Conservation (phyloP, 1,139 yeast genomes). For the Candida pseudocylindracea region DNA sequence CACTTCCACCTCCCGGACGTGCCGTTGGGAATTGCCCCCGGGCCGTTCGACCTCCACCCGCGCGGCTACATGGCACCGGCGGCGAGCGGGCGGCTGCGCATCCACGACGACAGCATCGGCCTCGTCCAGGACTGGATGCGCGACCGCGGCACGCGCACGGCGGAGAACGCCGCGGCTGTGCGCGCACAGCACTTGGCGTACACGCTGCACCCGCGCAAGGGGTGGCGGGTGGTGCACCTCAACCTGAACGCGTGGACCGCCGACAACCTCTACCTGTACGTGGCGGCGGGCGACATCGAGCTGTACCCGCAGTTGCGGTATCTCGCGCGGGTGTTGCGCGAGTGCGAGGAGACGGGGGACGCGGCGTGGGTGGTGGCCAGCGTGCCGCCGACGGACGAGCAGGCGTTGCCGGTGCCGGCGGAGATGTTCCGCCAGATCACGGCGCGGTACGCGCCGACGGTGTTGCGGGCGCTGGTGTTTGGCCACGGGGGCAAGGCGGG, state of each 20-base stretch:
- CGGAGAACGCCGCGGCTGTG: constrained; percentile 8
- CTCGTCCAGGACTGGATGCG: too few species aligned
- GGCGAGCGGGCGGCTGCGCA: constrained; percentile 25
- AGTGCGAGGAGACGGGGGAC: constrained; percentile 30
- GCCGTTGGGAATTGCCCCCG: constrained; percentile 5
- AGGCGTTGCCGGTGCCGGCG: constrained; percentile 39
- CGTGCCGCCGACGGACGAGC: constrained; percentile 32
- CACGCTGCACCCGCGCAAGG: constrained; percentile 29
- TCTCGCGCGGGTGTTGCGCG: constrained; percentile 34
- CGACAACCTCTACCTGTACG: constrained; percentile 40
- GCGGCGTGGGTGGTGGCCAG: constrained; percentile 58
- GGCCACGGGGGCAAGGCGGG: constrained; percentile 61
- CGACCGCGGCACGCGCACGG: constrained; percentile 14
- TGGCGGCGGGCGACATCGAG: constrained; percentile 32
- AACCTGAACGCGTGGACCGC: constrained; percentile 48
- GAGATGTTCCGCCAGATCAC: constrained; percentile 31
- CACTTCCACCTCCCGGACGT: too few species aligned
- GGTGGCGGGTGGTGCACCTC: constrained; percentile 38
- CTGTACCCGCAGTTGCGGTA: constrained; percentile 42
- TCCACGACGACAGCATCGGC: constrained; percentile 4
- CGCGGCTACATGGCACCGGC: constrained; percentile 44
- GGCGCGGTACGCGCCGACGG: constrained; percentile 44
- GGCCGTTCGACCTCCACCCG: constrained; percentile 58
- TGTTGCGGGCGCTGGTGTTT: constrained; percentile 45
- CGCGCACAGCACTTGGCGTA: constrained; percentile 38